Percentiles rank a stretch among this genome's conserved stretches.
phyloP scores from a whole-genome alignment of 768 basidiomycete species.

The Rhizopogon rudus region DNA sequence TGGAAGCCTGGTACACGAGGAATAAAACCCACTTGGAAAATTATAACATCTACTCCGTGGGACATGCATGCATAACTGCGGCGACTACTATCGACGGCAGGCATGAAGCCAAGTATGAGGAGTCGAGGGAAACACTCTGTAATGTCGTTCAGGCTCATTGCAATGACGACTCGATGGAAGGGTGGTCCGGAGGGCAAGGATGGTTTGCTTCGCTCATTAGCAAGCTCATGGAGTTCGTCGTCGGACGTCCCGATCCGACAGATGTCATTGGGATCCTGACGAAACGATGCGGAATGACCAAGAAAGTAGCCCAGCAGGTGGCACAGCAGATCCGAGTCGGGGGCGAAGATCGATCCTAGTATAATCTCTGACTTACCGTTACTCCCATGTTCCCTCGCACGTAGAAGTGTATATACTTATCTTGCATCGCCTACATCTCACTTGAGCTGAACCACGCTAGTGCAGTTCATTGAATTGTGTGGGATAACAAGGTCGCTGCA shows the following conservation, averaged over 20 bases:
- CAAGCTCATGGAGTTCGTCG: not conserved
- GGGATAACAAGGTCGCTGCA: not conserved
- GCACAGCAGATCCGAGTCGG: not conserved
- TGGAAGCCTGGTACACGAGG: conserved; percentile 32
- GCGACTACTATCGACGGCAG: conserved; percentile 14
- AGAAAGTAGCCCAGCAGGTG: not conserved
- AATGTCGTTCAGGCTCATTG: not conserved
- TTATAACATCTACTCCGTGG: conserved; percentile 24
- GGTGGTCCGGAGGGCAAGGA: conserved; percentile 6
- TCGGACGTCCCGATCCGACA: not conserved
- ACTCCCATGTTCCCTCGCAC: not conserved
- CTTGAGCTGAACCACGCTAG: not conserved
- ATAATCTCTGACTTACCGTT: not conserved
- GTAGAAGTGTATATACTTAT: not conserved
- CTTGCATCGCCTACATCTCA: not conserved
- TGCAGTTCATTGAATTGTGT: not conserved
- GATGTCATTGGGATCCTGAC: conserved; percentile 4
- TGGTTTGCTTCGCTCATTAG: conserved; percentile 6
- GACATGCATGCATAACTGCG: conserved; percentile 39
- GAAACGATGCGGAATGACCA: conserved; percentile 19
- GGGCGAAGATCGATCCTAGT: not conserved
- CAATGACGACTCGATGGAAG: not conserved
- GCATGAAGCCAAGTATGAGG: conserved; percentile 25
- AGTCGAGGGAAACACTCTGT: conserved; percentile 20
- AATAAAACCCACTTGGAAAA: conserved; percentile 19